These are phyloP conservation scores for Inga laurina DNA, from an alignment of 306 rosid species.

Conservation along the genomic window DNA sequence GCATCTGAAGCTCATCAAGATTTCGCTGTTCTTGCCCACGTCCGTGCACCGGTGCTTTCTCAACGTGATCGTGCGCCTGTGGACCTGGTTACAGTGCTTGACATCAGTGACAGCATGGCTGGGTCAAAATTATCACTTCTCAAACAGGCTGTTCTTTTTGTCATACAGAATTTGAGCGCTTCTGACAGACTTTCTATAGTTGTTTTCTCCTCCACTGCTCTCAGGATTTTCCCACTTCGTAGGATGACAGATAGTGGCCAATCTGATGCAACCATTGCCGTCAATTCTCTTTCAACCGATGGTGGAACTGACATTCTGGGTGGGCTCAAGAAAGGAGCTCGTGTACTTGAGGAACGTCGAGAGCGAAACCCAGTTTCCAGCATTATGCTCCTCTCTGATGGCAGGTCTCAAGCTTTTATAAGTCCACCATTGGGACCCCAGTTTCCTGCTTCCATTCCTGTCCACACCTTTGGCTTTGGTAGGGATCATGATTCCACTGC, in stretches of 20 bases:
- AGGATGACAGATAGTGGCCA: conserved; percentile 59
- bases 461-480: conserved; percentile 69
- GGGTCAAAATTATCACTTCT: conserved; percentile 64
- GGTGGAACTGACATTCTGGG: conserved; percentile 70
- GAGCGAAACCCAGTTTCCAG: conserved; percentile 62
- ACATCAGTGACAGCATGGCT: conserved; percentile 76
- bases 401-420: conserved; percentile 45
- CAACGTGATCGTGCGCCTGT: conserved; percentile 53
- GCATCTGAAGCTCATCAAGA: conserved; percentile 39
- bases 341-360: conserved; percentile 58
- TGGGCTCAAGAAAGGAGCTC: conserved; percentile 61
- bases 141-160: conserved; percentile 69
- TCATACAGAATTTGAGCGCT: conserved; percentile 63
- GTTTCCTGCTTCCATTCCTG: conserved; percentile 57
- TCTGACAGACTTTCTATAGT: conserved; percentile 67
- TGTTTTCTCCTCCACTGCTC: conserved; percentile 66
- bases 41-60: conserved; percentile 43
- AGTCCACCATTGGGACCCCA: conserved; percentile 33
- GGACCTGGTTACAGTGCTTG: conserved; percentile 72
- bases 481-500: conserved; percentile 58
- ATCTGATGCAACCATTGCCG: conserved; percentile 55
- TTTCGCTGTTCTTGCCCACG: conserved; percentile 50
- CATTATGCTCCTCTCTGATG: conserved; percentile 64
- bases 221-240: conserved; percentile 63
- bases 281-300: conserved; percentile 50